Base-by-base conservation (phyloP, 1,284 basidiomycete species). In the Somion occarium region DNA sequence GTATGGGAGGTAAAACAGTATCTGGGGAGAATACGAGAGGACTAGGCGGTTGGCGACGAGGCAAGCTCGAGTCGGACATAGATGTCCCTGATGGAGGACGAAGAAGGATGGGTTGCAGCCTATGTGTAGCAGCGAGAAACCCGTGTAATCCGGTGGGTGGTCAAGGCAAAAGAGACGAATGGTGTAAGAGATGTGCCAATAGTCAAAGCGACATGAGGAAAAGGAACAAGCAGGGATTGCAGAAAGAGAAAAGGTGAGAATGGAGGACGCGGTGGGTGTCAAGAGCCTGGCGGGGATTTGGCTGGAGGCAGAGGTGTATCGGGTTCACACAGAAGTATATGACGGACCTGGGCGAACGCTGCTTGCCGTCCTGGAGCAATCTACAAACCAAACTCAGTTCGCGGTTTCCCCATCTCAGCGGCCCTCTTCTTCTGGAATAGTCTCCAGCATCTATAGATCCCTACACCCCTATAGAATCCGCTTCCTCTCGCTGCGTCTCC, bases 11-110 rank as follows among this genome's bases (percentile, higher is more conserved):
- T 38, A 83, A 68, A 53, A 80, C 77, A 22, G 78, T 69, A 57
- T 88, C 83, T 54, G 84, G 82, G 44, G 82, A 75, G 65, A 89
- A 85, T 44, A 90, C 79, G 64, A 89, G 85, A 55, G 88, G 88
- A 59, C 82, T 85, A 18, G 88, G 86, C 38, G 80, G 80, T 62
- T 85, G 85, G 56, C 84, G 78, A 64, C 85, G 83, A 55, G 73
- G 72, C 57, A 72, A 64, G 63, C 66, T 69, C 51, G 79, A 69
- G 64, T 86, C 83, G 59, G 83, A 80, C 84, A 86, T 86, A 70
- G 65, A 64, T 61, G 61, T 58, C 59, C 58, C 54, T 56, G 56
- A 11, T 18, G 20, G 44, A 51, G 50, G 57, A 20, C 25, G 48
- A 18, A 26, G 50, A 30, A 47, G 47, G 37, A 53, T 46, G 42